Conservation (phyloP, 2,329 filamentous ascomycete genomes). For the Pyrenophora teres region DNA sequence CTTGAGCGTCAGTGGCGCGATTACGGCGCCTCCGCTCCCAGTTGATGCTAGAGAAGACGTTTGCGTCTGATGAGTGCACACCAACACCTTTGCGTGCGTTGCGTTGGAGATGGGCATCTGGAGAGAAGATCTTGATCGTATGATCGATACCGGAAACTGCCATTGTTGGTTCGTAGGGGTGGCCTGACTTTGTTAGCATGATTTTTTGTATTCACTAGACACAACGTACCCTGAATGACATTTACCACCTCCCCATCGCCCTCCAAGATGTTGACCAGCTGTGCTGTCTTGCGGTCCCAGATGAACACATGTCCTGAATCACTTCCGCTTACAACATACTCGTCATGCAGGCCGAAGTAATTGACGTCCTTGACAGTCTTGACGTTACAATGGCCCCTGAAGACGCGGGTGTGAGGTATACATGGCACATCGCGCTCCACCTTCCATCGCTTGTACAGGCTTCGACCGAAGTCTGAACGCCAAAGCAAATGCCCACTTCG, state of each 20-base stretch:
- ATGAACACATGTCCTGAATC: conserved; percentile 71
- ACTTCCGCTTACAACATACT: conserved; percentile 70
- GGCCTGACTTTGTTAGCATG: conserved; percentile 50
- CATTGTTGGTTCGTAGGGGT: conserved; percentile 69
- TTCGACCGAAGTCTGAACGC: conserved; percentile 56
- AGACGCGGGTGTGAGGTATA: conserved; percentile 60
- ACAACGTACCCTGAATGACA: conserved; percentile 62
- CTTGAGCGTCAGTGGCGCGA: neutral
- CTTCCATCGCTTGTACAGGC: conserved; percentile 51
- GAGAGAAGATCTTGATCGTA: conserved; percentile 71
- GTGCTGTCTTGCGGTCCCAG: conserved; percentile 66
- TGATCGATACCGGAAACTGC: conserved; percentile 70
- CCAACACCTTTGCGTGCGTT: conserved; percentile 63
- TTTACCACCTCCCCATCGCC: conserved; percentile 73
- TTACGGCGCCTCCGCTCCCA: conserved; percentile 32
- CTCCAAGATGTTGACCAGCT: conserved; percentile 67
- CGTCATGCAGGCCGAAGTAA: conserved; percentile 68
- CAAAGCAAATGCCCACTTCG: conserved; percentile 51
- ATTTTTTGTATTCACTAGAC: neutral
- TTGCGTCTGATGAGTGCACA: conserved; percentile 56
- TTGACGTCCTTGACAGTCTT: conserved; percentile 73
- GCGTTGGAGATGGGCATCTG: conserved; percentile 62
- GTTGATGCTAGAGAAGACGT: conserved; percentile 49
- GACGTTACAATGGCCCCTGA: conserved; percentile 68
- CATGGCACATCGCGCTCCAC: conserved; percentile 62